Evolutionary conservation across 169 alveolate genomes (phyloP), one percentile per base, ranked within the genome.

Genomic region (Eimeria zaria): DNA sequence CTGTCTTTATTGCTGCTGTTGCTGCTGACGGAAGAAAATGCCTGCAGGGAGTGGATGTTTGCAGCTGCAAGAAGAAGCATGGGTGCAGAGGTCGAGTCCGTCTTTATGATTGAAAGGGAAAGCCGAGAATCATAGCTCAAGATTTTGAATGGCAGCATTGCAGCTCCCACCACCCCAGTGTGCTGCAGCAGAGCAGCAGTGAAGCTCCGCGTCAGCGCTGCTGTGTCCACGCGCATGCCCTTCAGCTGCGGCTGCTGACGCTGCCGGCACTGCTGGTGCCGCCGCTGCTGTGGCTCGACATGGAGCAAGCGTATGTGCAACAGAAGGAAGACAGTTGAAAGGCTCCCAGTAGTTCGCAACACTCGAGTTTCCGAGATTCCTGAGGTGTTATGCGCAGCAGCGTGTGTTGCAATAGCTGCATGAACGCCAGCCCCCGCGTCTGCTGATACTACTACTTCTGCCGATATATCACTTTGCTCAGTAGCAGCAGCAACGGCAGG

Each of bases 121-220:
- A 83, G 55, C 55, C 91, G 55, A 2, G 91, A 48, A 60, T 83
- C 91, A 55, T 83, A 83, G 55, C 91, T 55, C 33, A 83, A 22
- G 55, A 83, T 51, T 51, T 36, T 58, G 39, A 83, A 83, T 9
- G 91, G 91, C 91, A 83, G 39, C 91, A 83, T 12, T 20, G 91
- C 91, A 30, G 76, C 55, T 7, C 91, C 91, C 58, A 83, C 74
- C 30, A 83, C 55, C 58, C 91, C 91, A 24, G 76, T 55, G 55
- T 83, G 91, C 39, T 83, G 91, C 74, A 83, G 76, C 91, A 83
- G 30, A 14, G 91, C 91, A 55, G 91, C 76, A 55, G 91, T 83
- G 51, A 83, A 60, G 46, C 74, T 53, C 46, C 91, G 48, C 24
- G 74, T 83, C 11, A 83, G 33, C 55, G 91, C 74, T 16, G 76